Base-by-base conservation (phyloP, 2,329 filamentous ascomycete species). In the Clonostachys byssicola region DNA sequence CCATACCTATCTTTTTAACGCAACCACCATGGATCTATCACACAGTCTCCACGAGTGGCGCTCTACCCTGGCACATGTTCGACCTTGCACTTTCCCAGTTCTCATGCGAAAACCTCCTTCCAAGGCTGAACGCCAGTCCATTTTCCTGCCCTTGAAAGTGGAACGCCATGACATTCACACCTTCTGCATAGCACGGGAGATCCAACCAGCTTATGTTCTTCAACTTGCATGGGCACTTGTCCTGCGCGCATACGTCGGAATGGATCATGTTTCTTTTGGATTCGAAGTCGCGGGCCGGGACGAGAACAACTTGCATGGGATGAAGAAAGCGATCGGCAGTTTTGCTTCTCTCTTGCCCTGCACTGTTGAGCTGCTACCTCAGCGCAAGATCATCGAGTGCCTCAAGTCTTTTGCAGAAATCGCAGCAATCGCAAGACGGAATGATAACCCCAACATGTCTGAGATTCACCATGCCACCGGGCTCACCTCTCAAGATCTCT, bases 141-240 rank as follows among this genome's bases (percentile, higher is more conserved):
- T 59, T 2, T 62, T 66, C 6, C 62, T 73, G 14, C 62, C 72
- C 8, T 54, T 76, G 5, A 66, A 71, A 9, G 62, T 77, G 13
- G 60, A 65, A 0, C 63, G 58, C 5, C 56, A 66, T 30, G 62
- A 67, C 4, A 54, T 79, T 3, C 66, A 73, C 10, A 64, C 70
- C 9, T 80, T 80, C 42, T 65, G 63, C 46, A 47, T 54, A 0
- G 43, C 65, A 66, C 41, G 65, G 50, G 8, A 64, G 9, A 64
- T 79, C 4, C 72, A 72, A 0, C 60, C 74, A 1, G 70, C 75
- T 0, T 72, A 76, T 0, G 64, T 83, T 5, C 65, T 85, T 5
- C 73, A 77, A 20, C 70, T 81, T n/a, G 79, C 80, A 0, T 85
- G 81, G 81, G 77, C 72, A 0, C 63, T 85, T 17, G 67, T 83